Evolutionary conservation across 805 yeast genomes (phyloP).

Genomic region (Yarrowia sp.): DNA sequence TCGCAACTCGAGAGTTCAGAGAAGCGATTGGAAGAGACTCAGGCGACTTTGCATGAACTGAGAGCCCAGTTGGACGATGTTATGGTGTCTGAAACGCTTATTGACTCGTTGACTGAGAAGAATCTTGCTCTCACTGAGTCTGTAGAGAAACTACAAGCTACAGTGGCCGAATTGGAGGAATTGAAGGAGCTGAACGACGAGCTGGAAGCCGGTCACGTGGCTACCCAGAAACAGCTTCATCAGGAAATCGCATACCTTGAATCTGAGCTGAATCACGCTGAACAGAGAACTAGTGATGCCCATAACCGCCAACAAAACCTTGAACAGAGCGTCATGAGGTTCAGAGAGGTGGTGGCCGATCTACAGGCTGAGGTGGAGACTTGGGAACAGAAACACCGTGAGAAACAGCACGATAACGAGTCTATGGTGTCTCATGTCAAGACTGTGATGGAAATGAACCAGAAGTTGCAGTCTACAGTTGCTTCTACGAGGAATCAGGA

Average conservation of each 20-base stretch:
- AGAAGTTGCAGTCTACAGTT: conserved; percentile 43
- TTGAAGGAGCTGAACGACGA: conserved; percentile 61
- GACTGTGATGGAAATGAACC: conserved; percentile 44
- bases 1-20: conserved; percentile 40
- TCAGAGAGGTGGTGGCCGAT: conserved; percentile 46
- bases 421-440: conserved; percentile 41
- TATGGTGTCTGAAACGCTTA: conserved; percentile 50
- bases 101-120: conserved; percentile 52
- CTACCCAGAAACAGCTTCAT: conserved; percentile 55
- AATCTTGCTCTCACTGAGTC: conserved; percentile 52
- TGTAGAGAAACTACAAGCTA: conserved; percentile 51
- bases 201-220: conserved; percentile 56
- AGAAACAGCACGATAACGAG: conserved; percentile 37
- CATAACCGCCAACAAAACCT: conserved; percentile 49
- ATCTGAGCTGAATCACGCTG: conserved; percentile 40
- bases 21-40: conserved; percentile 41
- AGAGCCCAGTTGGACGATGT: conserved; percentile 49
- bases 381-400: conserved; percentile 41
- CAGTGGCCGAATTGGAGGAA: conserved; percentile 61
- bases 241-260: conserved; percentile 50
- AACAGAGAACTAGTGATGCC: conserved; percentile 44
- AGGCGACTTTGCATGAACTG: conserved; percentile 43
- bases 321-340: conserved; percentile 49
- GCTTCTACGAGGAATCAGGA: conserved; percentile 41
- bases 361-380: conserved; percentile 46